Conservation (phyloP, 371 early-diverging fungal species). For the Dichotomocladium elegans region DNA sequence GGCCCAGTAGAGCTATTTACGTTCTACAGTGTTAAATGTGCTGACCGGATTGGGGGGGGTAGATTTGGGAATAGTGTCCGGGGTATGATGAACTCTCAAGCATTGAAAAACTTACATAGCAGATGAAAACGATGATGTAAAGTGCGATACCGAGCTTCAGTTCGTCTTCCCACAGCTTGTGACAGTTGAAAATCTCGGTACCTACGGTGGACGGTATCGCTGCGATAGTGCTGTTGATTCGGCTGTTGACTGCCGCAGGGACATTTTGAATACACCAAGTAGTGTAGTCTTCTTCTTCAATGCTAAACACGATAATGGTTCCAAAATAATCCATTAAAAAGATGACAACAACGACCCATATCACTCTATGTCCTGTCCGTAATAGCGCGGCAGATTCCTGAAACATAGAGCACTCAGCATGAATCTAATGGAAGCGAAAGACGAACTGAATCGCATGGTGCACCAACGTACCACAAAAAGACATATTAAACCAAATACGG, state of each 20-base stretch:
- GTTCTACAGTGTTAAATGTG: too few species aligned
- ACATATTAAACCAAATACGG: slow-evolving; percentile 22
- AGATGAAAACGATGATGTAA: slow-evolving; percentile 20
- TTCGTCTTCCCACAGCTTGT: slow-evolving; percentile 39
- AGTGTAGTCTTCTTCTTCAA: slow-evolving; percentile 19
- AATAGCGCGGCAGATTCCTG: slow-evolving; percentile 14
- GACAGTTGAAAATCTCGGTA: slow-evolving; percentile 36
- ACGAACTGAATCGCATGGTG: too few species aligned
- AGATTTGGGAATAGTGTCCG: too few species aligned
- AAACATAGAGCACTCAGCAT: too few species aligned
- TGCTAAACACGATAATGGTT: slow-evolving; percentile 20
- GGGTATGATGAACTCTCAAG: neutral
- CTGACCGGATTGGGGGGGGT: too few species aligned
- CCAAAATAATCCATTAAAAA: slow-evolving; percentile 21
- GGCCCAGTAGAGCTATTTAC: slow-evolving; percentile 31
- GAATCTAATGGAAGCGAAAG: too few species aligned
- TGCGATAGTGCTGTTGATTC: neutral
- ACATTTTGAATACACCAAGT: slow-evolving; percentile 29
- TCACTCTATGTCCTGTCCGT: slow-evolving; percentile 11
- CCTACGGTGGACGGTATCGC: neutral
- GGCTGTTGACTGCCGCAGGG: neutral
- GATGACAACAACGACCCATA: slow-evolving; percentile 15
- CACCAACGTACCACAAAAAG: slow-evolving; percentile 22
- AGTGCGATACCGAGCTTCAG: slow-evolving; percentile 29
- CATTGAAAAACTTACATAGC: slow-evolving; percentile 24